Evolutionary conservation across 768 basidiomycete genomes (phyloP).

Genomic region (Leccinellum luteum): DNA sequence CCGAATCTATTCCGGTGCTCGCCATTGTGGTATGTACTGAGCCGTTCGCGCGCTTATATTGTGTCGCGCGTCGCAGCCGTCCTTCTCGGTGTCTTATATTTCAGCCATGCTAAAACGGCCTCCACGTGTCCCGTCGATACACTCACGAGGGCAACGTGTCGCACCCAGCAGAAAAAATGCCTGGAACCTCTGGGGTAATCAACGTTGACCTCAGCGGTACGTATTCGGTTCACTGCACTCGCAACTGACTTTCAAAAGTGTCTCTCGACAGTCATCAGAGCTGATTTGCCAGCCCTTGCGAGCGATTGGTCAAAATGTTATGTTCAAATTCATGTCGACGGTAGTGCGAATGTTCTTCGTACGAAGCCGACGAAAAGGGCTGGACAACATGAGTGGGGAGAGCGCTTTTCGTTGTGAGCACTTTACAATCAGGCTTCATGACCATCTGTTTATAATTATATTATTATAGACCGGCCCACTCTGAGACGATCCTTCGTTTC

Average conservation of each 20-base stretch:
- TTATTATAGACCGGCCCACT: conserved; percentile 11
- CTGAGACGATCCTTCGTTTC: conserved; percentile 21
- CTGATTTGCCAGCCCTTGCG: conserved; percentile 19
- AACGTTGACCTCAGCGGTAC: conserved; percentile 19
- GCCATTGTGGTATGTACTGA: conserved; percentile 2
- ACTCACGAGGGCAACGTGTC: not conserved
- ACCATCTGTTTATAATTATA: not conserved
- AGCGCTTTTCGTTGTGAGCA: conserved; percentile 23
- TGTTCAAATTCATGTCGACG: conserved; percentile 20
- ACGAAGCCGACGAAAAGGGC: conserved; percentile 18
- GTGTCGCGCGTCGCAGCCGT: too few relatives aligned
- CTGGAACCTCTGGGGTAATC: conserved; percentile 23
- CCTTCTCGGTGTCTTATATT: not conserved
- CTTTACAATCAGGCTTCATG: not conserved
- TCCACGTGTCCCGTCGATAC: not conserved
- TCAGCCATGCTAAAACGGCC: not conserved
- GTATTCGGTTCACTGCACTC: not conserved
- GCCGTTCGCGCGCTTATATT: too few relatives aligned
- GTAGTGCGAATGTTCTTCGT: conserved; percentile 5
- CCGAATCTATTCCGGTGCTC: conserved; percentile 13
- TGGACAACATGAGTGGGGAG: conserved; percentile 20
- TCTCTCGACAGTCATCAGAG: conserved; percentile 20
- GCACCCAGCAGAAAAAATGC: not conserved
- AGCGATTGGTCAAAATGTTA: conserved; percentile 26
- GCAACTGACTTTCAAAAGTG: not conserved